Evolutionary conservation across 495 filamentous ascomycete species (phyloP).

Genomic region (Xylaria venustula): DNA sequence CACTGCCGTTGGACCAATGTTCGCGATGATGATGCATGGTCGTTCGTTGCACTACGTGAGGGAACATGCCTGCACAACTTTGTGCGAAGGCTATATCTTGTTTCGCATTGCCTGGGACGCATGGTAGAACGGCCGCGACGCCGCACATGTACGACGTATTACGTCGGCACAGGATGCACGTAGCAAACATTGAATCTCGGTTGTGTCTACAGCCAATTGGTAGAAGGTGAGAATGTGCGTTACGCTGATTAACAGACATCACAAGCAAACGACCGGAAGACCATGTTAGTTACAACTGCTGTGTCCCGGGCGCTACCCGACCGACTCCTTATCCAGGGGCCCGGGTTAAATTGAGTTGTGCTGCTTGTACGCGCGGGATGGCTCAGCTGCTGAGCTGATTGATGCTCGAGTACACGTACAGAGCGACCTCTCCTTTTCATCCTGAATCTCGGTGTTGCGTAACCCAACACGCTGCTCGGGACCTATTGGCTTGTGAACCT

Average conservation of each 20-base stretch:
- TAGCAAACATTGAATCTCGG: slow-evolving; percentile 29
- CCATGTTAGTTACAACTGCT: neutral
- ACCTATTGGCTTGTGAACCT: neutral
- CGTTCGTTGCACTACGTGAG: slow-evolving; percentile 32
- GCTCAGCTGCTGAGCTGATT: slow-evolving; percentile 1
- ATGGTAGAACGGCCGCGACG: slow-evolving; percentile 25
- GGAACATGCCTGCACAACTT: slow-evolving; percentile 28
- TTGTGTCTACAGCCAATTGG: slow-evolving; percentile 31
- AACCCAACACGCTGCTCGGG: neutral
- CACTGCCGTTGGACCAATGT: slow-evolving; percentile 20
- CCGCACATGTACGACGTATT: slow-evolving; percentile 19
- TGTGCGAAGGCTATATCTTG: slow-evolving; percentile 22
- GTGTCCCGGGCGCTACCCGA: neutral
- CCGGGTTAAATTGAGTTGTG: slow-evolving; percentile 5
- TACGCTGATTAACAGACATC: slow-evolving; percentile 8
- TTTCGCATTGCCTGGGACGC: slow-evolving; percentile 26
- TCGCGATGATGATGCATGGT: slow-evolving; percentile 20
- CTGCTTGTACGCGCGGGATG: neutral
- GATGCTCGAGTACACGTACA: too few relatives aligned
- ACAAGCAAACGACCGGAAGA: neutral
- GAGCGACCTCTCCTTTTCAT: neutral
- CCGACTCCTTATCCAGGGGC: slow-evolving; percentile 2
- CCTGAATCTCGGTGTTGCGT: neutral
- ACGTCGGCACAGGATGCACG: slow-evolving; percentile 23
- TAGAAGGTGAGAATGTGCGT: slow-evolving; percentile 18